Evolutionary conservation across 441 rosid genomes (phyloP).

Genomic region (Populus hybrid): DNA sequence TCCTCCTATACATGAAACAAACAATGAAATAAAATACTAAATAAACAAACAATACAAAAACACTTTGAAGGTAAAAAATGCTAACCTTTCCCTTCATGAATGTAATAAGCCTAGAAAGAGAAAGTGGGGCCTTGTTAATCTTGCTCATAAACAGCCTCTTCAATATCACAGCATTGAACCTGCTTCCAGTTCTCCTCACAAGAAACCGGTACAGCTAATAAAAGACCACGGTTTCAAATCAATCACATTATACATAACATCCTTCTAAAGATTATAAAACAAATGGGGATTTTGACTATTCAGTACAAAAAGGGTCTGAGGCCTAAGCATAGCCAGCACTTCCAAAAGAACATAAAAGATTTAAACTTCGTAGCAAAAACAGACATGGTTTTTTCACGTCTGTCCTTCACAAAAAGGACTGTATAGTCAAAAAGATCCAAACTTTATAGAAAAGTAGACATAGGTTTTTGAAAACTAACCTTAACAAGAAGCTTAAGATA

Average conservation of each 20-base stretch:
- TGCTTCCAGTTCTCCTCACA: conserved; percentile 86
- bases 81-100: conserved; percentile 66
- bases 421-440: background rate
- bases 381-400: background rate
- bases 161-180: conserved; percentile 83
- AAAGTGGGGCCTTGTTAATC: conserved; percentile 82
- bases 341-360: background rate
- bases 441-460: background rate
- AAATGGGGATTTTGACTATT: too few species aligned
- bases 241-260: background rate
- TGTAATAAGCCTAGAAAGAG: conserved; percentile 63
- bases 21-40: background rate
- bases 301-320: background rate
- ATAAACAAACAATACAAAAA: background rate
- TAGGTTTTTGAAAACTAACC: conserved; percentile 2
- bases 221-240: background rate
- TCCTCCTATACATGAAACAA: conserved; percentile 38
- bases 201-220: conserved; percentile 76
- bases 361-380: background rate
- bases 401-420: background rate
- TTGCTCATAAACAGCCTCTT: conserved; percentile 96
- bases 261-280: background rate
- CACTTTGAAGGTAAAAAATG: background rate
- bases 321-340: background rate
- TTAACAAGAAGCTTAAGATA: conserved; percentile 54